These are phyloP conservation scores for Mycena amicta DNA, from an alignment of 768 basidiomycete genomes.

Conservation along the genomic window DNA sequence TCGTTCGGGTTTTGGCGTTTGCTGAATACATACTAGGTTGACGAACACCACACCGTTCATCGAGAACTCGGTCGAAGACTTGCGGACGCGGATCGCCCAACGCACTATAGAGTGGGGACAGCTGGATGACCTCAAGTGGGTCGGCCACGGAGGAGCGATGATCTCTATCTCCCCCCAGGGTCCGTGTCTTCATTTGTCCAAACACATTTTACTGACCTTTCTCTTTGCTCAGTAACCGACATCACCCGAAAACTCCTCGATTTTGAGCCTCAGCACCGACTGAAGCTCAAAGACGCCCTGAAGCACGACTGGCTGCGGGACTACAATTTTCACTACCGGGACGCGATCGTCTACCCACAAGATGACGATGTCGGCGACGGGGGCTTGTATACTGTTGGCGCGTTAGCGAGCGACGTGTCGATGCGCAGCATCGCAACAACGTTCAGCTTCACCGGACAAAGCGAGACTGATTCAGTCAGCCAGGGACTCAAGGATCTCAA, in stretches of 20 bases:
- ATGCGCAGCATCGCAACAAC: slow-evolving; percentile 20
- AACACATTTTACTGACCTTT: no score
- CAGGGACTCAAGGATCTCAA: slow-evolving; percentile 20
- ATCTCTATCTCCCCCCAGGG: slow-evolving; percentile 36
- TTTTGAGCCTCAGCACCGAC: slow-evolving; percentile 62
- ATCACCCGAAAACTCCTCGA: slow-evolving; percentile 73
- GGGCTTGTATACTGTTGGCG: slow-evolving; percentile 18
- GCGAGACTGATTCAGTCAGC: slow-evolving; percentile 23
- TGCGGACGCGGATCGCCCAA: slow-evolving; percentile 60
- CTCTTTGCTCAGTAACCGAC: slow-evolving; percentile 59
- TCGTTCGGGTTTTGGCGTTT: slow-evolving; percentile 14
- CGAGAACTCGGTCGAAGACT: slow-evolving; percentile 59
- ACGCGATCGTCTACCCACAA: slow-evolving; percentile 15
- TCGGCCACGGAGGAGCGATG: background rate
- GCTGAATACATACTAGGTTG: slow-evolving; percentile 49
- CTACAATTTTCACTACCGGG: slow-evolving; percentile 8
- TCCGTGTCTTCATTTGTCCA: no score
- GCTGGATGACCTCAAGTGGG: slow-evolving; percentile 34
- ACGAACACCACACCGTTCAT: slow-evolving; percentile 80
- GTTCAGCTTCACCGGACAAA: slow-evolving; percentile 16
- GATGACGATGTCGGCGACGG: slow-evolving; percentile 19
- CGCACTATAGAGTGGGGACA: slow-evolving; percentile 65
- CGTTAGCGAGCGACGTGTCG: slow-evolving; percentile 16
- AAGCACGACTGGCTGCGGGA: slow-evolving; percentile 73
- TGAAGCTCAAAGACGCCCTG: slow-evolving; percentile 71